Evolutionary conservation across 2,329 filamentous ascomycete genomes (phyloP), one percentile per base, ranked within the genome.

Genomic region (Fusarium redolens): DNA sequence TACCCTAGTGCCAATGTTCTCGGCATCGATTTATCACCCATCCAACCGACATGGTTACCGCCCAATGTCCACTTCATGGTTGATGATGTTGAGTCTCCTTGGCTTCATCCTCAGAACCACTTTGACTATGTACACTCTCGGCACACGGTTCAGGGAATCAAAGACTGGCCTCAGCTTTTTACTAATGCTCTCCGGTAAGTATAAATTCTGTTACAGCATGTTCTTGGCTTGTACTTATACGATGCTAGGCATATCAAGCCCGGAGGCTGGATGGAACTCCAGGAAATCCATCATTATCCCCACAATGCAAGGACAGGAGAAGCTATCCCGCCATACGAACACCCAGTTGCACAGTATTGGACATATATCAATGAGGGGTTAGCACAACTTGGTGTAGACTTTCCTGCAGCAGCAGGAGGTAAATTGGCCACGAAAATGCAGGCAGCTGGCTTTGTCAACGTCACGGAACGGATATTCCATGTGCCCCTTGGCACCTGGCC

Each of bases 101-200:
- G 89, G 89, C 78, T 89, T 20, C 85, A 89, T 68, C 85, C 86
- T 9, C 75, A 78, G 7, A 85, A 89, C 66, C 83, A 86, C 57
- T 91, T 90, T 61, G 89, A 91, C 77, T 90, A 89, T 65, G 85
- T 91, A 38, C 89, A 91, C 75, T 85, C 86, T n/a, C 84, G 90
- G 6, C 85, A 88, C 62, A 86, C 87, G 3, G 86, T 87, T 18
- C 85, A 87, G 82, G 87, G 85, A 4, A 86, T 91, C 65, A 86
- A 84, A 54, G 83, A 90, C 74, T 91, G 88, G 88, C 83, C 83
- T 4, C 81, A 76, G 18, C 77, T 90, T 1, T 83, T 90, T 64
- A 78, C 79, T 18, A 83, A 50, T 35, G 62, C 73, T 4, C 45
- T 77, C 7, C 65, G 74, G 76, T 77, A 68, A 69, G 74, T 57